phyloP scores from a whole-genome alignment of 176 grass and related monocot species.

The Hsuehochloa calcarea region DNA sequence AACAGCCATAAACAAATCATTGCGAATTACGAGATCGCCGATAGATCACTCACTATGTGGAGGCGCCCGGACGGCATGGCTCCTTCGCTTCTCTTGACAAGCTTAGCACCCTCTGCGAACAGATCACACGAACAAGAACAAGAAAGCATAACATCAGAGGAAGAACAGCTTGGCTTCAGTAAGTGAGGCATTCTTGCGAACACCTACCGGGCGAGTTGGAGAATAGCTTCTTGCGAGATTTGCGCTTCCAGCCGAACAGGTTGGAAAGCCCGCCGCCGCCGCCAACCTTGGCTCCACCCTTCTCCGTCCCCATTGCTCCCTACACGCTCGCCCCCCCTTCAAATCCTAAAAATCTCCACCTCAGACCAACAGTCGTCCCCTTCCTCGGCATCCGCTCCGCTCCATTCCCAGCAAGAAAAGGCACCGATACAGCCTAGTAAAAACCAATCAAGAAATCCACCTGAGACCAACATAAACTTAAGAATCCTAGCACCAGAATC shows the following conservation, averaged over 20 bases:
- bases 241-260: conserved; percentile 80
- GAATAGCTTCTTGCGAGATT: conserved; percentile 87
- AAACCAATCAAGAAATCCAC: background rate
- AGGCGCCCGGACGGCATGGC: conserved; percentile 45
- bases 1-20: background rate
- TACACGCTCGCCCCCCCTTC: background rate
- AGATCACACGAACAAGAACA: background rate
- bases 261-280: conserved; percentile 56
- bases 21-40: background rate
- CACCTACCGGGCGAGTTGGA: conserved; percentile 68
- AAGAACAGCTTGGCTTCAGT: background rate
- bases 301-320: conserved; percentile 54
- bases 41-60: conserved; percentile 53
- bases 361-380: background rate
- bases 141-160: background rate
- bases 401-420: background rate
- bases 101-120: conserved; percentile 61
- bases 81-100: conserved; percentile 63
- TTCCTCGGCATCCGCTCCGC: conserved; percentile 25
- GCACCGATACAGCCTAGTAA: conserved; percentile 21
- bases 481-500: background rate
- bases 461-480: background rate
- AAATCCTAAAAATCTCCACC: background rate
- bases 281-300: conserved; percentile 44
- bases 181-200: conserved; percentile 1